These are phyloP conservation scores for Colletotrichum endophyticum DNA, from an alignment of 2,329 filamentous ascomycete genomes.

Conservation along the genomic window DNA sequence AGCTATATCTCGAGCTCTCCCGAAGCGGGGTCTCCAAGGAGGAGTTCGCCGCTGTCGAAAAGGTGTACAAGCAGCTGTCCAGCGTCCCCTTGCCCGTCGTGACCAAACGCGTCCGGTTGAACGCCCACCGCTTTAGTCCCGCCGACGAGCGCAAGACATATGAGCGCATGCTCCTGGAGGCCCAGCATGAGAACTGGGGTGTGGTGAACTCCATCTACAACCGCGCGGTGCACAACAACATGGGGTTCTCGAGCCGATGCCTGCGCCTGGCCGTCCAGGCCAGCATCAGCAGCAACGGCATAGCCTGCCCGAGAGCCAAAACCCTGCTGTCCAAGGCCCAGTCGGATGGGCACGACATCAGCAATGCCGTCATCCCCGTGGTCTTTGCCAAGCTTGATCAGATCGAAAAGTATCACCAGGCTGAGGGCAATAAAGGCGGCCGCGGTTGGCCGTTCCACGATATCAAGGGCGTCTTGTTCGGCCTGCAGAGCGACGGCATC, in stretches of 20 bases:
- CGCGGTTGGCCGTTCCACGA: not conserved
- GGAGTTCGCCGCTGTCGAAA: conserved; percentile 15
- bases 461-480: conserved; percentile 25
- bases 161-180: conserved; percentile 44
- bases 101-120: conserved; percentile 19
- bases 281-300: conserved; percentile 36
- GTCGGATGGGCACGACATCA: conserved; percentile 45
- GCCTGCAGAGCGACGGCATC: conserved; percentile 29
- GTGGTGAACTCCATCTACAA: conserved; percentile 44
- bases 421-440: not conserved
- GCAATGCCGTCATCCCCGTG: conserved; percentile 41
- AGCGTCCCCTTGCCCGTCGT: conserved; percentile 4
- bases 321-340: conserved; percentile 45
- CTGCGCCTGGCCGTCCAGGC: conserved; percentile 54
- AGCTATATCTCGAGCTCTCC: conserved; percentile 35
- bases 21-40: conserved; percentile 26
- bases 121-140: conserved; percentile 23
- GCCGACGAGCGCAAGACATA: conserved; percentile 35
- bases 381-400: conserved; percentile 40
- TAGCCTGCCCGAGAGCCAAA: conserved; percentile 35
- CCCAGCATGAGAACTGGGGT: conserved; percentile 34
- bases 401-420: conserved; percentile 27
- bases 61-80: not conserved
- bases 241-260: conserved; percentile 43
- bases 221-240: conserved; percentile 33